These are phyloP conservation scores for Incumbomyces delicatus DNA, from an alignment of 2,329 filamentous ascomycete species.

Conservation along the genomic window DNA sequence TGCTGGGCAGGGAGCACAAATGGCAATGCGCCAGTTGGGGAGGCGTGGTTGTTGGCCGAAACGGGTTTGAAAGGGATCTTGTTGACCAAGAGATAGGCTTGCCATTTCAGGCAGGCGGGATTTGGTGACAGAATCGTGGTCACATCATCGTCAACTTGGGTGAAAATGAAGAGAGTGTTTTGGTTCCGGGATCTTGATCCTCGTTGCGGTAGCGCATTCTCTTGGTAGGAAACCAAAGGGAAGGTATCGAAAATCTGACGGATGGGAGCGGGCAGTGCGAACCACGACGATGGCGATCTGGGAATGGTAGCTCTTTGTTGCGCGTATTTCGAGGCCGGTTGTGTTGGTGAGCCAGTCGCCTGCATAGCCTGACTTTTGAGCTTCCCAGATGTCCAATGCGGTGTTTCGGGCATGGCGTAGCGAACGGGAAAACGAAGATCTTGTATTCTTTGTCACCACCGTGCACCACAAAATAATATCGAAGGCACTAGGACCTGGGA, in stretches of 20 bases:
- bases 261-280: constrained; percentile 55
- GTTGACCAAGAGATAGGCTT: constrained; percentile 78
- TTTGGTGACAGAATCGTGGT: constrained; percentile 62
- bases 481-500: too few species aligned
- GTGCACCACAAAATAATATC: too few species aligned
- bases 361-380: constrained; percentile 8
- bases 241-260: constrained; percentile 77
- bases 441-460: too few species aligned
- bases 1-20: constrained; percentile 58
- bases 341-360: neutral
- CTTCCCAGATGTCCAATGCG: neutral
- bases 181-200: constrained; percentile 38
- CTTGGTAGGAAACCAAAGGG: constrained; percentile 64
- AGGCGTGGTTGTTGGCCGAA: constrained; percentile 84
- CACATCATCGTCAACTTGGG: constrained; percentile 37
- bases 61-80: constrained; percentile 56
- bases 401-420: neutral
- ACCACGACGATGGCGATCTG: constrained; percentile 19
- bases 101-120: constrained; percentile 90
- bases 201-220: constrained; percentile 64
- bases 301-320: neutral
- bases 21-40: constrained; percentile 76
- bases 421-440: too few species aligned
- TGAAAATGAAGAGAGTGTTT: constrained; percentile 66
- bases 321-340: neutral